Conservation (phyloP, 2,329 filamentous ascomycete species). For the Claviceps africana region DNA sequence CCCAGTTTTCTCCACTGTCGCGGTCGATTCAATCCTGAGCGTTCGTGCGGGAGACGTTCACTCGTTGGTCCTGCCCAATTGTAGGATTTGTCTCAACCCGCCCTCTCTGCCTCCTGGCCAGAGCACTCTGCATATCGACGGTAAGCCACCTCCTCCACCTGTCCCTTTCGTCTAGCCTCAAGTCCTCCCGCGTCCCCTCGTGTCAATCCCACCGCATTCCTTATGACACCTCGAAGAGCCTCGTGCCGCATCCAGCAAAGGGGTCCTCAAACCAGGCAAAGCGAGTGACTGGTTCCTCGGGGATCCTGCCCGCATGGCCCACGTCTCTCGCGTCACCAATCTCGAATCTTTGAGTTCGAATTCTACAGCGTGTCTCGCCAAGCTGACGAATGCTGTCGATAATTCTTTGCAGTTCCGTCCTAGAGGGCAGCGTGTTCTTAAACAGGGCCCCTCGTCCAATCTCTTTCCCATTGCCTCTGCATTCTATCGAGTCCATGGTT, state of each 20-base stretch:
- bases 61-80: slow-evolving; percentile 42
- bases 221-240: slow-evolving; percentile 12
- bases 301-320: slow-evolving; percentile 6
- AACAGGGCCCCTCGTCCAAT: slow-evolving; percentile 29
- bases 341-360: slow-evolving; percentile 6
- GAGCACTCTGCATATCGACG: slow-evolving; percentile 26
- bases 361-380: slow-evolving; percentile 9
- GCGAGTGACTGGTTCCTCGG: slow-evolving; percentile 2
- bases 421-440: slow-evolving; percentile 31
- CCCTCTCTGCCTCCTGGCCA: slow-evolving; percentile 27
- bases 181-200: slow-evolving; percentile 5
- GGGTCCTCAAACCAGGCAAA: slow-evolving; percentile 12
- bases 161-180: neutral
- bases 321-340: slow-evolving; percentile 12
- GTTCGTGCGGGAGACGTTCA: slow-evolving; percentile 48
- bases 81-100: slow-evolving; percentile 34
- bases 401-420: slow-evolving; percentile 24
- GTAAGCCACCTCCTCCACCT: slow-evolving; percentile 31
- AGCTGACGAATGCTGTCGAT: slow-evolving; percentile 18
- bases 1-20: slow-evolving; percentile 23
- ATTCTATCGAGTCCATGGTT: slow-evolving; percentile 25
- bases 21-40: slow-evolving; percentile 29
- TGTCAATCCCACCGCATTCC: slow-evolving; percentile 12
- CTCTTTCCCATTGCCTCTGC: slow-evolving; percentile 21
- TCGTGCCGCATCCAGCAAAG: slow-evolving; percentile 13